These are phyloP conservation scores for Prosopis cineraria DNA, from an alignment of 306 rosid species.

Conservation along the genomic window DNA sequence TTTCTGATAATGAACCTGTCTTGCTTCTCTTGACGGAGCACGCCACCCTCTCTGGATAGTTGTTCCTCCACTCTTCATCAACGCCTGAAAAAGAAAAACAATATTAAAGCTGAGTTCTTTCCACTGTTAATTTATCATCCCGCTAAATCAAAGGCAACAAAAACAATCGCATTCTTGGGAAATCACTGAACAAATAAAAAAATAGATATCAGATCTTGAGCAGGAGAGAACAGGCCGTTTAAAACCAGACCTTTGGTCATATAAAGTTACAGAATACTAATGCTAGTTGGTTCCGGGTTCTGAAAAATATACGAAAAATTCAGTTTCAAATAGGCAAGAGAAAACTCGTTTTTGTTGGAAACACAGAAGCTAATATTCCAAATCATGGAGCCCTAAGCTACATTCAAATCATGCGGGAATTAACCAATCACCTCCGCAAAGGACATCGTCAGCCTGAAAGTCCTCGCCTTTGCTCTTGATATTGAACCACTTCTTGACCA, in stretches of 20 bases:
- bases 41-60: constrained; percentile 68
- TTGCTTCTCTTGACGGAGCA: constrained; percentile 83
- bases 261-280: constrained; percentile 31
- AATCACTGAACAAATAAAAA: constrained; percentile 43
- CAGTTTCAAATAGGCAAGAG: constrained; percentile 6
- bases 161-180: constrained; percentile 21
- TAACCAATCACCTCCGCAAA: constrained; percentile 59
- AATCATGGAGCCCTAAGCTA: constrained; percentile 38
- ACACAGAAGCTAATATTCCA: constrained; percentile 32
- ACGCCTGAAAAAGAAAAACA: constrained; percentile 63
- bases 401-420: constrained; percentile 39
- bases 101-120: constrained; percentile 62
- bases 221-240: constrained; percentile 34
- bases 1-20: constrained; percentile 72
- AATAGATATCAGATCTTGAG: constrained; percentile 62
- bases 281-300: constrained; percentile 22
- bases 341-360: constrained; percentile 30
- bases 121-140: constrained; percentile 43
- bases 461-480: constrained; percentile 79
- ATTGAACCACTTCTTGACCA: constrained; percentile 95
- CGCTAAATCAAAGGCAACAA: constrained; percentile 36
- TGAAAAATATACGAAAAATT: constrained; percentile 23
- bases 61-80: constrained; percentile 81
- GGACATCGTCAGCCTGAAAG: constrained; percentile 76
- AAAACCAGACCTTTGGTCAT: constrained; percentile 9